Evolutionary conservation across 768 basidiomycete genomes (phyloP), one percentile per base, ranked within the genome.

Genomic region (Rhizopogon salebrosus): DNA sequence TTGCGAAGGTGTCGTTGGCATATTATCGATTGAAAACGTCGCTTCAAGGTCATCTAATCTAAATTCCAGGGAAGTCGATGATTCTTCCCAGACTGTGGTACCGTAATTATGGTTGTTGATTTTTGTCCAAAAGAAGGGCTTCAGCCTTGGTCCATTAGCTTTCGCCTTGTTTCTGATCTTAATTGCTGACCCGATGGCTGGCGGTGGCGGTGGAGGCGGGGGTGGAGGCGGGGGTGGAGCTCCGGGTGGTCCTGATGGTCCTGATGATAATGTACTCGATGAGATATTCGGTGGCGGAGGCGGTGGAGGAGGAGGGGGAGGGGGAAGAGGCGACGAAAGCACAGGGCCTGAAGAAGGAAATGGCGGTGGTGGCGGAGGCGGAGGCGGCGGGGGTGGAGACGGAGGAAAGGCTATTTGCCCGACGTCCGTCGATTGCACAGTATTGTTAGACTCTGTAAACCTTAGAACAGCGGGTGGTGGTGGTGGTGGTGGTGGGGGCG

Each of bases 81-180:
- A 54, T 26, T 89, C 85, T 48, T 73, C 75, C 91, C 92, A 98
- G 9, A 98, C 76, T 1, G 88, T 88, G 6, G 76, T 60, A 3
- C 59, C 55, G 4, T 77, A 58, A 5, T 70, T 62, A 6, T 73
- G 58, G 11, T 63, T 64, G n/a, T 76, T 70, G 4, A 94, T 56
- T 60, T 95, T 95, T 57, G 83, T 87, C 93, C 94, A 95, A 66
- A 92, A 92, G 73, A 97, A 93, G 2, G 94, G 89, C 66, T 88
- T 87, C 48, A 91, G 65, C 42, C 79, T 77, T n/a, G 84, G 82
- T 11, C 73, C 74, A 23, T 62, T 58, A 7, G 64, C 56, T 55
- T 71, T 76, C 22, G 61, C 55, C 48, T 65, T 72, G 36, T 54
- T 58, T 34, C 60, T 64, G 27, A 64, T 62, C 51, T 63, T 67